Evolutionary conservation across 1,139 yeast species (phyloP), one percentile per base, ranked within the genome.

Genomic region (Lodderomyces elongisporus): DNA sequence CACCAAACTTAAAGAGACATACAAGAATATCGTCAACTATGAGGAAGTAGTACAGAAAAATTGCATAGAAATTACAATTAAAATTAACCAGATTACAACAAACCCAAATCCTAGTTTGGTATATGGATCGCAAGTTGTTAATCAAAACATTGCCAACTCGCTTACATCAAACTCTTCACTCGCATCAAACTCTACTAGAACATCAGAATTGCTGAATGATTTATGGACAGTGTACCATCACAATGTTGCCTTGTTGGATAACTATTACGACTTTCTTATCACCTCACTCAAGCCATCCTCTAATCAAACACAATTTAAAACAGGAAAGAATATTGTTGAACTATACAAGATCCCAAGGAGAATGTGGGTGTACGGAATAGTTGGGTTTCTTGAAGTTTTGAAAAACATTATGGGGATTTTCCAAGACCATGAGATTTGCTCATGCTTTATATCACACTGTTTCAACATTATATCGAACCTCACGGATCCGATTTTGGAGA

Each of bases 321-420:
- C 88, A 0, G 89, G 91, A 3, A 77, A 77, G 48, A 83, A 81
- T 44, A 75, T 82, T 29, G 85, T 82, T 6, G 82, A 80, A 43
- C 71, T 81, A 30, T 83, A 83, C 54, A 77, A 85, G 52, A 81
- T 83, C 31, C 85, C 85, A 26, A 65, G 89, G 44, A 63, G 91
- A 45, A 69, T 83, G 68, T 83, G 91, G 91, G 89, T 83, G 7
- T 83, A 82, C 52, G 93, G 93, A 15, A 76, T 84, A 5, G 88
- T 83, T 15, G 85, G 74, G 21, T 81, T 82, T 44, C 60, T 83
- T 32, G 93, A 83, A 53, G 87, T 83, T n/a, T 60, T 83, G 49
- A 83, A 83, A 49, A 82, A 81, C 51, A 80, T 82, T 33, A 77
- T 79, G 47, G 71, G 74, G 25, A 71, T 78, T 18, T 68, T 67